Base-by-base conservation (phyloP, 768 basidiomycete species). In the Suillus paluster region DNA sequence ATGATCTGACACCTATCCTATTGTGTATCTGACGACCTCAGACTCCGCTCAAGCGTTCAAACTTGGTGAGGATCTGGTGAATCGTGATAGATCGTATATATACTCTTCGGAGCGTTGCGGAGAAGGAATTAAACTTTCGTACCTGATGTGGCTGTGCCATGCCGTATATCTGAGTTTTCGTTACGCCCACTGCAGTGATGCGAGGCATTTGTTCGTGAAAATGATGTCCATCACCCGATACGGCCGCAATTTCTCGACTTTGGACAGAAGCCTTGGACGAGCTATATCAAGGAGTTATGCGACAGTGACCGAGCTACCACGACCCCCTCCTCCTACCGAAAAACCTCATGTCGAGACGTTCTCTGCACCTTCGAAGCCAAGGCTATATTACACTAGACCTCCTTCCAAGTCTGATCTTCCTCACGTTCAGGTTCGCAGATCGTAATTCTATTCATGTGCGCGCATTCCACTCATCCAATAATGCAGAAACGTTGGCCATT, bases 401-500 rank as follows among this genome's bases (percentile, higher is more conserved):
- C 68, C 68, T 36, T 69, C 67, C 11, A 74, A 75, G 33, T 54
- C 65, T 19, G 83, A 83, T 62, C 70, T 83, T 36, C 82, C 82
- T 14, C 74, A 73, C n/a, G 63, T 83, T 60, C 73, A 75, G 64
- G 82, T 83, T 63, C 55, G 64, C 19, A 14, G 5, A 54, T 39
- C 12, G 17, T 17, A 12, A 27, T 30, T 25, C 21, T 54, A 53
- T 41, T 48, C 30, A 55, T 19, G 7, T 34, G 52, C 49, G 54
- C 19, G 50, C 49, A 14, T 19, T 58, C 45, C 21, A 39, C 19
- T 39, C 12, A 33, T 49, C 7, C 48, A 23, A 5, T 53, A 53
- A 23, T 33, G 21, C 61, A 80, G 76, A 70, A 69, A 67, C 78
- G 74, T 68, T 91, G 90, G 90, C 89, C 90, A 0, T 68, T 80